A percentile compares a stretch with the other conserved stretches of the same genome.
Conservation (phyloP, 805 yeast genomes). For the Nakazawaea sp. region DNA sequence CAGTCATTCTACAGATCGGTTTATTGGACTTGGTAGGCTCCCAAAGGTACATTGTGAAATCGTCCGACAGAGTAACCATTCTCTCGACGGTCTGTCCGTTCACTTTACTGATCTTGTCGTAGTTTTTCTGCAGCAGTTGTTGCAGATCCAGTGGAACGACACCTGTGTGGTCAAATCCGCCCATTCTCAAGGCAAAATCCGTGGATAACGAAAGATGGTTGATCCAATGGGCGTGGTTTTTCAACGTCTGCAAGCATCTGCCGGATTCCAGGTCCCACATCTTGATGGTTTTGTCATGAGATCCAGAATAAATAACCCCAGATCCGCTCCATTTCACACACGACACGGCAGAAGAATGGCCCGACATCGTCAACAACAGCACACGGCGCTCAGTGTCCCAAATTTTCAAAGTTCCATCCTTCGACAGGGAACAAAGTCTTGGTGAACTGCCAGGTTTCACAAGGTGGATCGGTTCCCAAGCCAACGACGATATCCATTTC, state of each 20-base stretch:
- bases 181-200: slow-evolving; percentile 79
- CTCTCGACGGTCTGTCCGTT: slow-evolving; percentile 59
- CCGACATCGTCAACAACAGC: slow-evolving; percentile 66
- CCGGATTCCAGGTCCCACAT: slow-evolving; percentile 87
- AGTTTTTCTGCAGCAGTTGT: slow-evolving; percentile 50
- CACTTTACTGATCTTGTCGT: slow-evolving; percentile 55
- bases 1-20: slow-evolving; percentile 92
- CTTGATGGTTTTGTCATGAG: slow-evolving; percentile 91
- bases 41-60: slow-evolving; percentile 97
- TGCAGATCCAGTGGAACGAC: slow-evolving; percentile 33
- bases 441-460: slow-evolving; percentile 60
- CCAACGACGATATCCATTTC: slow-evolving; percentile 82
- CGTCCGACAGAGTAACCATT: slow-evolving; percentile 93
- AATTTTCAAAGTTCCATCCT: slow-evolving; percentile 81
- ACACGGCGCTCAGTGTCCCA: slow-evolving; percentile 80
- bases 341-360: slow-evolving; percentile 84
- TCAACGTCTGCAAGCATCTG: slow-evolving; percentile 67
- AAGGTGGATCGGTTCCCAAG: slow-evolving; percentile 93
- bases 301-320: slow-evolving; percentile 76
- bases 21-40: slow-evolving; percentile 75
- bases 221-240: slow-evolving; percentile 97
- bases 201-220: slow-evolving; percentile 90
- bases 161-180: slow-evolving; percentile 78
- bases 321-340: slow-evolving; percentile 98
- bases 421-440: slow-evolving; percentile 79